Base-by-base conservation (phyloP, 2,329 filamentous ascomycete species). In the Diaporthe capsici region DNA sequence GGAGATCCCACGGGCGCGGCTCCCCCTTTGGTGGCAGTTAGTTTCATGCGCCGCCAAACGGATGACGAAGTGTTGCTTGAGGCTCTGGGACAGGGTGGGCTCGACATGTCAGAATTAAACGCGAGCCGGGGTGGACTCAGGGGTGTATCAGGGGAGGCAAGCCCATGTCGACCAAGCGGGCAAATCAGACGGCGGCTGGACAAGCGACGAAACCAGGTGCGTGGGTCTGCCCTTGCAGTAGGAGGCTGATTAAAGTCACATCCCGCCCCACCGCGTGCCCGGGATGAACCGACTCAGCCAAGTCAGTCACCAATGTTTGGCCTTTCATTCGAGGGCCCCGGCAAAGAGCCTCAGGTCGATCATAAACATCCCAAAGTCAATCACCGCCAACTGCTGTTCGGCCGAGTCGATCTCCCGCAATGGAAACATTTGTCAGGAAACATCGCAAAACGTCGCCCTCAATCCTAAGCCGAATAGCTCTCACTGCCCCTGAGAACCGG, bases 241-340 rank as follows among this genome's bases (percentile, higher is more conserved):
- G 58, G 60, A 67, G 75, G 72, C 72, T 76, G 63, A 76, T 76
- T 71, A 67, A 57, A 76, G 75, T 76, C 58, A 71, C 65, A 76
- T 58, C 31, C 31, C 37, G n/a, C 34, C 75, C 75, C 75, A 76
- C 75, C 47, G 34, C n/a, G 47, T 17, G 10, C 28, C 71, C 44
- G 57, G 61, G 60, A 68, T 68, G 22, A 53, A 61, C 53, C 44
- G 39, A 34, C 53, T 57, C 44, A 44, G n/a, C 42, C 42, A n/a
- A 42, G 44, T 39, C 44, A n/a, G 10, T 49, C 31, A 22, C 44
- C 44, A 57, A 55, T 47, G 39, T 17, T 47, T 70, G 65, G 12
- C 22, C 10, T 53, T 13, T 10, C 31, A 42, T 20, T 28, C 15
- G 4, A 28, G 5, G 60, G 60, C 17, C 51, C 28, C 31, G 44